phyloP scores from a whole-genome alignment of 2,329 filamentous ascomycete species.

The Paramyrothecium sp. region DNA sequence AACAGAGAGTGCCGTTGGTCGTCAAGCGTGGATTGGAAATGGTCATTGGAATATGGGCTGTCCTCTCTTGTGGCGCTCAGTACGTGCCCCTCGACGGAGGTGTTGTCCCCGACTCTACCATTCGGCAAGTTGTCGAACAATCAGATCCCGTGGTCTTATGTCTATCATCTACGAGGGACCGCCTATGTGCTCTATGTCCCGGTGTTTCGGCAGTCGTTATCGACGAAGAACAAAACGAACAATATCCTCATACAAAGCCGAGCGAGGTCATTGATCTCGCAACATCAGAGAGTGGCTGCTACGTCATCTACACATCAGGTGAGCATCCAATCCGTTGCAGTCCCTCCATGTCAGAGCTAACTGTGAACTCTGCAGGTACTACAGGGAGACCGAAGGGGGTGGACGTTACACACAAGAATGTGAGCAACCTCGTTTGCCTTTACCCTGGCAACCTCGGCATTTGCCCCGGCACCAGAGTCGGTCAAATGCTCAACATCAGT shows the following conservation, averaged over 20 bases:
- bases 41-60: conserved; percentile 54
- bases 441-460: conserved; percentile 52
- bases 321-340: conserved; percentile 3
- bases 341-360: no score
- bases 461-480: conserved; percentile 47
- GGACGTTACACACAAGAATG: conserved; percentile 53
- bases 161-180: conserved; percentile 34
- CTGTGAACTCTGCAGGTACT: conserved; percentile 32
- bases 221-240: conserved; percentile 15
- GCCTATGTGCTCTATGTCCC: conserved; percentile 25
- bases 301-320: conserved; percentile 56
- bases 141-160: conserved; percentile 47
- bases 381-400: conserved; percentile 59
- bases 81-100: conserved; percentile 60
- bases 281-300: conserved; percentile 36
- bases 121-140: conserved; percentile 48
- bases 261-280: conserved; percentile 27
- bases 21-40: conserved; percentile 54
- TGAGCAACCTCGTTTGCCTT: conserved; percentile 51
- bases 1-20: conserved; percentile 53
- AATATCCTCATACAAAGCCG: neutral
- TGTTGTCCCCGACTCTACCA: conserved; percentile 45
- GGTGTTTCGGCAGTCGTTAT: conserved; percentile 22
- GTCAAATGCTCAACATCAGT: conserved; percentile 55
- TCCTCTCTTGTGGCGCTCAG: conserved; percentile 56